Conservation (phyloP, 139 green algal genomes). For the Ostreobium quekettii region DNA sequence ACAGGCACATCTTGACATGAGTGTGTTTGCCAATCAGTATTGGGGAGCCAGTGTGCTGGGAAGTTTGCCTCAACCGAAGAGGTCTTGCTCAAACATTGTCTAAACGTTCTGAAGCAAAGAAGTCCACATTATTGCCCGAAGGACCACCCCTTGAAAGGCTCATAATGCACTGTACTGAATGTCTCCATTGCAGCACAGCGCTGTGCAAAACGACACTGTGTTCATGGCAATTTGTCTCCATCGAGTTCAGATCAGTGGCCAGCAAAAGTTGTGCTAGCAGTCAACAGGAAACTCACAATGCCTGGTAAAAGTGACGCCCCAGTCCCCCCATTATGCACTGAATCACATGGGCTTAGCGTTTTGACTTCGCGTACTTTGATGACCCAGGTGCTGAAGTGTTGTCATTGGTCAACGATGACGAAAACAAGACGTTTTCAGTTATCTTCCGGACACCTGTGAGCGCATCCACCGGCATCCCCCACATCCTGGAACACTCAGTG, state of each 20-base stretch:
- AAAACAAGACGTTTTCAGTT: slow-evolving; percentile 99
- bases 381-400: slow-evolving; percentile 89
- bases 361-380: not conserved
- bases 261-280: not conserved
- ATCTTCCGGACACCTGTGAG: slow-evolving; percentile 89
- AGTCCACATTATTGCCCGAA: too few relatives aligned
- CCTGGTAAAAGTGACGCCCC: not conserved
- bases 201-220: too few relatives aligned
- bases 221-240: not conserved
- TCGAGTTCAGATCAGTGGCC: not conserved
- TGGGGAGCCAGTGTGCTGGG: too few relatives aligned
- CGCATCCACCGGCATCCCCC: slow-evolving; percentile 74
- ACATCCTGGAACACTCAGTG: slow-evolving; percentile 98
- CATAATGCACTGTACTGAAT: too few relatives aligned
- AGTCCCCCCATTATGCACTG: not conserved
- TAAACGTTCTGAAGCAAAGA: too few relatives aligned
- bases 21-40: too few relatives aligned
- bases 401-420: slow-evolving; percentile 83
- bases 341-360: not conserved
- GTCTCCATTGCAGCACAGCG: too few relatives aligned
- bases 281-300: not conserved
- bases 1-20: too few relatives aligned
- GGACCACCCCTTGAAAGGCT: too few relatives aligned
- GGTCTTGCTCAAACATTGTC: too few relatives aligned
- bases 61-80: too few relatives aligned